phyloP scores from a whole-genome alignment of 1,284 basidiomycete genomes.

The Coniferiporia weirii region DNA sequence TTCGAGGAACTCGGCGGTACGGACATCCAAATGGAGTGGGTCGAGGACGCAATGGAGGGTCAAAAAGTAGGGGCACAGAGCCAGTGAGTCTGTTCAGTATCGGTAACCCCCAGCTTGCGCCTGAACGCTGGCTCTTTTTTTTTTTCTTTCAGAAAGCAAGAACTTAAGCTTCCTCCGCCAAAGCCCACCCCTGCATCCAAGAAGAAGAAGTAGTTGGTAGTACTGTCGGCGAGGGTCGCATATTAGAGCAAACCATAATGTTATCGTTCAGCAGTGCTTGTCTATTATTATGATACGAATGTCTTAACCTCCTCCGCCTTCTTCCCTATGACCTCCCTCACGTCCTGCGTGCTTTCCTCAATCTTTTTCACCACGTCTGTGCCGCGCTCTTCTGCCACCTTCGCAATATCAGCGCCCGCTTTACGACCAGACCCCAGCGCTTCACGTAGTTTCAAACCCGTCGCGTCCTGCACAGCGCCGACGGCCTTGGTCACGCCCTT shows the following conservation, averaged over 20 bases:
- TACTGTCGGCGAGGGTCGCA: not conserved
- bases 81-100: not conserved
- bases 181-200: no score
- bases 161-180: not conserved
- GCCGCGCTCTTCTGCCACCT: constrained; percentile 20
- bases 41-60: constrained; percentile 36
- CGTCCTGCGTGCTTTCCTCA: constrained; percentile 21
- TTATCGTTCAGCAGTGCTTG: not conserved
- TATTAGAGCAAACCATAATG: not conserved
- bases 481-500: constrained; percentile 46
- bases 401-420: constrained; percentile 18
- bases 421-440: constrained; percentile 42
- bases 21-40: constrained; percentile 42
- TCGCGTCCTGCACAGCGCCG: constrained; percentile 58
- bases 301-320: constrained; percentile 23
- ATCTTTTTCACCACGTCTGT: constrained; percentile 20
- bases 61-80: not conserved
- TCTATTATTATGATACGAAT: constrained; percentile 16
- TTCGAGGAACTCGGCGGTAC: constrained; percentile 59
- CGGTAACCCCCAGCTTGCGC: not conserved
- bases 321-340: constrained; percentile 17
- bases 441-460: constrained; percentile 68
- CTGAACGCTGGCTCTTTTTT: not conserved
- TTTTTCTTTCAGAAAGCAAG: not conserved
- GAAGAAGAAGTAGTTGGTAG: not conserved